phyloP scores from a whole-genome alignment of 2,329 filamentous ascomycete genomes.

The Talaromyces marneffei region DNA sequence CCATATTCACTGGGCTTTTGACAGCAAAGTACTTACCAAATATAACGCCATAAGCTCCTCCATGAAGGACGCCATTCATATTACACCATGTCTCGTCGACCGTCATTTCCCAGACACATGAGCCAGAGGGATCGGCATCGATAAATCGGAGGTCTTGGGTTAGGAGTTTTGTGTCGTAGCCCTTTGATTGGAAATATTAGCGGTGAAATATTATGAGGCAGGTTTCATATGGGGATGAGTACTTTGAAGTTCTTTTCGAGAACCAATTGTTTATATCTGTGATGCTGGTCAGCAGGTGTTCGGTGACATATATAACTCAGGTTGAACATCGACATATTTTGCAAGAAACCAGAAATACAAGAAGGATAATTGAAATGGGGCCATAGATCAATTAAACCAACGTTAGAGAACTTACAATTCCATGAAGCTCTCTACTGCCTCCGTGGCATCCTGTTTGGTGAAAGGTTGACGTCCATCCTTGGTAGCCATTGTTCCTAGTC shows the following conservation, averaged over 20 bases:
- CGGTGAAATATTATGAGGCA: background rate
- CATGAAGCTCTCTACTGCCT: conserved; percentile 10
- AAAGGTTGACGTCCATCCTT: background rate
- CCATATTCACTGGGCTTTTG: background rate
- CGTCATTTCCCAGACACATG: conserved; percentile 21
- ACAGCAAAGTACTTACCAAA: conserved; percentile 50
- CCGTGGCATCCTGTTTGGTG: conserved; percentile 9
- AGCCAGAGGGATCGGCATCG: conserved; percentile 20
- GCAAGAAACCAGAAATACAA: background rate
- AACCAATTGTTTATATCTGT: conserved; percentile 11
- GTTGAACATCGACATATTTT: background rate
- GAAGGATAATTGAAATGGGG: no score
- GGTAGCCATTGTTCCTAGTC: background rate
- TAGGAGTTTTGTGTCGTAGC: conserved; percentile 23
- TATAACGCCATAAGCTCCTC: conserved; percentile 63
- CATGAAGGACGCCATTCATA: conserved; percentile 25
- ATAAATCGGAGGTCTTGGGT: conserved; percentile 20
- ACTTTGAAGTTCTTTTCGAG: conserved; percentile 9
- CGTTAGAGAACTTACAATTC: conserved; percentile 4
- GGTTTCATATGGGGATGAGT: background rate
- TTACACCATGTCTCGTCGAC: conserved; percentile 22
- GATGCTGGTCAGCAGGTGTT: background rate
- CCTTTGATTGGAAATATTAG: conserved; percentile 12
- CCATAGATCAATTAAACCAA: no score
- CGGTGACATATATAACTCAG: background rate